phyloP scores from a whole-genome alignment of 2,329 filamentous ascomycete species.

The Teratosphaeria nubilosa region DNA sequence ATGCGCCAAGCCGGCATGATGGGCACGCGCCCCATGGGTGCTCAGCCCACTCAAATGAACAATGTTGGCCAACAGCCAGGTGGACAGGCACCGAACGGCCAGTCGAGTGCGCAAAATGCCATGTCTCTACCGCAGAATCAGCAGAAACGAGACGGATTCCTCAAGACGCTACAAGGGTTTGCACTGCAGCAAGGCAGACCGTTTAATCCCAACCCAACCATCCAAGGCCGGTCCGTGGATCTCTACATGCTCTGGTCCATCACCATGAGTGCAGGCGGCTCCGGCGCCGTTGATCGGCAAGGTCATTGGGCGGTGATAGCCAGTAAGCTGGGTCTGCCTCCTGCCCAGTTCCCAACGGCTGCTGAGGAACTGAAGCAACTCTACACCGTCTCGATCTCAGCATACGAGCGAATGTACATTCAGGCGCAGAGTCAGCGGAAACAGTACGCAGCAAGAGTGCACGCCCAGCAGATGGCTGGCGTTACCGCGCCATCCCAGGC shows the following conservation, averaged over 20 bases:
- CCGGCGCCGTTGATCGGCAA: slow-evolving; percentile 57
- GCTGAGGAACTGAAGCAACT: slow-evolving; percentile 58
- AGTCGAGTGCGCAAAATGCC: slow-evolving; percentile 7
- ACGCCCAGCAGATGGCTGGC: slow-evolving; percentile 32
- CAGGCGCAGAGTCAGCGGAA: slow-evolving; percentile 39
- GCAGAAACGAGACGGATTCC: slow-evolving; percentile 25
- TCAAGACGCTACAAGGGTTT: slow-evolving; percentile 67
- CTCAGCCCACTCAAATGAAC: slow-evolving; percentile 18
- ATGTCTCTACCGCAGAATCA: slow-evolving; percentile 8
- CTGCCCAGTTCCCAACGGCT: slow-evolving; percentile 47
- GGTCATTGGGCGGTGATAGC: slow-evolving; percentile 69
- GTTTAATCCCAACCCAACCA: slow-evolving; percentile 62
- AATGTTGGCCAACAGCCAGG: slow-evolving; percentile 12
- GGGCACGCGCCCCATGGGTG: slow-evolving; percentile 15
- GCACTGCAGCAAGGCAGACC: slow-evolving; percentile 65
- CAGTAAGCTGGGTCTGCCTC: slow-evolving; percentile 34
- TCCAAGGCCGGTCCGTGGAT: slow-evolving; percentile 64
- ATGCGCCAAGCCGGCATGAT: slow-evolving; percentile 37
- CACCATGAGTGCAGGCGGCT: slow-evolving; percentile 69
- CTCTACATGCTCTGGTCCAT: slow-evolving; percentile 68
- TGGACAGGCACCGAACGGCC: slow-evolving; percentile 16
- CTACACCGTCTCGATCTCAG: slow-evolving; percentile 64
- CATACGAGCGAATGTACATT: slow-evolving; percentile 64
- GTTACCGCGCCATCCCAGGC: slow-evolving; percentile 20
- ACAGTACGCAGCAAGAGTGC: slow-evolving; percentile 23